Evolutionary conservation across 768 basidiomycete species (phyloP).

Genomic region (Termitomyces sp.): DNA sequence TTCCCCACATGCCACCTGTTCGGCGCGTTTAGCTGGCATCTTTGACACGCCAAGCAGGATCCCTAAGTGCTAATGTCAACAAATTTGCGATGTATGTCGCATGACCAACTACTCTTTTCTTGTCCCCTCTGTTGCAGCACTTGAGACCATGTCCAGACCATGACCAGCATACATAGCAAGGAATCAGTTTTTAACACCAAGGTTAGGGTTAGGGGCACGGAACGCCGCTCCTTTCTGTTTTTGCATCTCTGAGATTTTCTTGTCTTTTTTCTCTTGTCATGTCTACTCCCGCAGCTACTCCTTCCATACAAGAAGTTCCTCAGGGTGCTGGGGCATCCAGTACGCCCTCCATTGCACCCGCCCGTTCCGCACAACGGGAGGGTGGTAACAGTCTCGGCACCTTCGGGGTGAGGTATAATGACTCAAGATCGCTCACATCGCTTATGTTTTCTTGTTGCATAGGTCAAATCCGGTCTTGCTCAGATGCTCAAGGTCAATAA

Average conservation of each 20-base stretch:
- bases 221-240: constrained; percentile 13
- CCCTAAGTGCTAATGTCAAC: too few species aligned
- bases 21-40: background rate
- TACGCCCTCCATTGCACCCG: constrained; percentile 45
- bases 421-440: constrained; percentile 1
- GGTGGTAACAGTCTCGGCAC: constrained; percentile 65
- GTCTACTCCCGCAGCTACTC: constrained; percentile 25
- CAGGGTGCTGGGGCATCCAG: constrained; percentile 38
- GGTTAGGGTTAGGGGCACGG: constrained; percentile 29
- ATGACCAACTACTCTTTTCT: background rate
- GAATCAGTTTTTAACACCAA: constrained; percentile 11
- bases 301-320: constrained; percentile 32
- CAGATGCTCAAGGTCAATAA: constrained; percentile 89
- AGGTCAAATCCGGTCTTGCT: constrained; percentile 93
- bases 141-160: background rate
- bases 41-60: background rate
- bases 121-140: too few species aligned
- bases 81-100: background rate
- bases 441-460: constrained; percentile 5
- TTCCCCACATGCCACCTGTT: background rate
- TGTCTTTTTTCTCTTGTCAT: constrained; percentile 15
- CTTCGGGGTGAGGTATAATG: constrained; percentile 48
- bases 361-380: constrained; percentile 49
- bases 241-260: constrained; percentile 13
- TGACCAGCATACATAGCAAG: background rate